Conservation (phyloP, 169 alveolate genomes). For the Eimeria acervulina region DNA sequence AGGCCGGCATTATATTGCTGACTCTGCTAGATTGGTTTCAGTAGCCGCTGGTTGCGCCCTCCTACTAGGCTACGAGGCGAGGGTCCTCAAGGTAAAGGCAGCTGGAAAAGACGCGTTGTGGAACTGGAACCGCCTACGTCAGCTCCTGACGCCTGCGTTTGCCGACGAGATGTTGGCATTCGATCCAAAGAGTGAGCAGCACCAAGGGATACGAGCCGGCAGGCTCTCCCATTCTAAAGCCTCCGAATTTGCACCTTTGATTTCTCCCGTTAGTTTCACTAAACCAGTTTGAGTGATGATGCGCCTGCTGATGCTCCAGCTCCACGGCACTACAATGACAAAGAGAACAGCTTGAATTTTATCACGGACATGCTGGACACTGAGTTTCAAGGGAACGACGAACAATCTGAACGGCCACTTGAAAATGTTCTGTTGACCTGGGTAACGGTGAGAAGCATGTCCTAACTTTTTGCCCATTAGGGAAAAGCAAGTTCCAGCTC, state of each 20-base stretch:
- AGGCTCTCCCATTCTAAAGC: neutral
- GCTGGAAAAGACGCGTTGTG: neutral
- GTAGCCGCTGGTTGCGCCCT: slow-evolving; percentile 64
- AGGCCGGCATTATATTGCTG: slow-evolving; percentile 48
- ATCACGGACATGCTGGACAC: neutral
- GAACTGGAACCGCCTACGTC: slow-evolving; percentile 55
- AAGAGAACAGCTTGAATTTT: neutral
- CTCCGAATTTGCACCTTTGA: neutral
- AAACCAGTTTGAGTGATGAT: too few relatives aligned
- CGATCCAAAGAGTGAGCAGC: slow-evolving; percentile 12
- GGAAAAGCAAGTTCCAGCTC: too few relatives aligned
- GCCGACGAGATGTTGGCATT: slow-evolving; percentile 30
- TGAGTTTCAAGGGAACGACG: slow-evolving; percentile 6
- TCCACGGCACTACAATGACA: slow-evolving; percentile 57
- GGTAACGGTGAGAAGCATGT: neutral
- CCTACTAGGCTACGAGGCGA: slow-evolving; percentile 45
- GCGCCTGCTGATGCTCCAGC: neutral
- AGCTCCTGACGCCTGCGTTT: slow-evolving; percentile 3
- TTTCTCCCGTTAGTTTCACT: neutral
- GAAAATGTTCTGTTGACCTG: neutral
- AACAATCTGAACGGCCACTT: neutral
- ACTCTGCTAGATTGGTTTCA: slow-evolving; percentile 19
- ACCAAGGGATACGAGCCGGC: too few relatives aligned
- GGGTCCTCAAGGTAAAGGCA: neutral
- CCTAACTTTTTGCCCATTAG: neutral